Base-by-base conservation (phyloP, 1,139 yeast genomes). In the Petasospora rhodanensis region DNA sequence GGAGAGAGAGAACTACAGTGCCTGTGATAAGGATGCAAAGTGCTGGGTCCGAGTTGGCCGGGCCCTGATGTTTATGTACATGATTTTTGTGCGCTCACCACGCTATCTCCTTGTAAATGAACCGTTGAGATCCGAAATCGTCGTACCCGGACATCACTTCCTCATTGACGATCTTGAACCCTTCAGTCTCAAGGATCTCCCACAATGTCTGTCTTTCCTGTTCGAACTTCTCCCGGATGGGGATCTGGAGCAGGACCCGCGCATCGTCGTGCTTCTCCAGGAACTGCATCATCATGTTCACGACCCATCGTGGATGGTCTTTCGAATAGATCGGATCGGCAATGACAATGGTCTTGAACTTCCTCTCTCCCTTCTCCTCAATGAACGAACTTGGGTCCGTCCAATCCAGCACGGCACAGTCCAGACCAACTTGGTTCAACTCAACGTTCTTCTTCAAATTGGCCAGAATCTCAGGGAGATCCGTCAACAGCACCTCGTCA, bases 321-420 rank as follows among this genome's bases (percentile, higher is more conserved):
- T 79, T 61, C 0, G 96, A 83, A 56, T 91, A 91, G 2, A 89
- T 76, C 0, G 96, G 96, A 56, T 91, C 98, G 21, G 96, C 81
- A 6, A 85, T 60, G 1, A 91, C 61, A 4, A 89, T 65, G 0
- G 86, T 73, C 27, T 71, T 68, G 53, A 72, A 85, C 34, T 54
- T 49, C 2, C 46, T 20, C 7, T 6, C 39, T 0, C 65, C 61
- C 28, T 54, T 46, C 16, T 38, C 35, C 2, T 45, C 44, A 2
- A 54, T 42, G 52, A 74, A 76, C 1, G 55, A 35, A 0, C 46
- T 28, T 0, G 89, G 86, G 27, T 74, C 52, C 2, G 73, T 63
- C 98, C 97, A 91, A 55, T 91, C 95, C 25, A 91, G 59, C 7
- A 72, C 79, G 18, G 64, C 68, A 1, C 73, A 79, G 3, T 42